Evolutionary conservation across 2,329 filamentous ascomycete genomes (phyloP), one percentile per base, ranked within the genome.

Genomic region (Aspergillus pseudotamarii): DNA sequence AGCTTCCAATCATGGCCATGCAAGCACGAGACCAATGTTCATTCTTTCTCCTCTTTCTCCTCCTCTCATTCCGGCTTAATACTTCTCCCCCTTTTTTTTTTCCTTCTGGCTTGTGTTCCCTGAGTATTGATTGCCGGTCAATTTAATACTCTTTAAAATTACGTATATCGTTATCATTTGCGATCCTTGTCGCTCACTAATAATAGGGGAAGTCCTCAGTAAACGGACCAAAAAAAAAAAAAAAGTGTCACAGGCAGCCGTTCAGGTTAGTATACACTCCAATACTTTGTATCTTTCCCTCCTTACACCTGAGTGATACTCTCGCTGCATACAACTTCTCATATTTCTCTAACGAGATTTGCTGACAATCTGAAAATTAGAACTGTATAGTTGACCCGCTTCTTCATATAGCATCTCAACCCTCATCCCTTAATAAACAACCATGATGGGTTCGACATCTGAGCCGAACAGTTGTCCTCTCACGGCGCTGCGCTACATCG

Each of bases 401-500:
- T 51, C 28, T 34, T 28, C 48, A 10, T 50, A 11, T 19, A 28
- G 28, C 21, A 2, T 26, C 14, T 55, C 34, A n/a, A n/a, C 48
- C 30, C 36, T 51, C 58, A 64, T 34, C 14, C 21, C 32, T 55
- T 38, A 55, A 32, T 41, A 41, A 16, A 26, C 23, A 14, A 26
- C 30, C 64, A 68, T 23, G 58, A 76, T 75, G 73, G 71, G 70
- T 59, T 75, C 72, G 57, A 62, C 57, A 57, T 59, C 71, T 45
- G 61, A 60, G 32, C 66, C 50, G 9, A 53, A 60, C 26, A 19
- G 26, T 23, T 43, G 48, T 46, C 50, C 50, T 23, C 48, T 60
- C 34, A 28, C 70, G 26, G 62, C 74, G 54, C 67, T 77, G 32
- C 76, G 79, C 66, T 82, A 86, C 80, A 91, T 98, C 63, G 86